Conservation (phyloP, 1,139 yeast species). For the Chernovozyma sophiae-reginae region DNA sequence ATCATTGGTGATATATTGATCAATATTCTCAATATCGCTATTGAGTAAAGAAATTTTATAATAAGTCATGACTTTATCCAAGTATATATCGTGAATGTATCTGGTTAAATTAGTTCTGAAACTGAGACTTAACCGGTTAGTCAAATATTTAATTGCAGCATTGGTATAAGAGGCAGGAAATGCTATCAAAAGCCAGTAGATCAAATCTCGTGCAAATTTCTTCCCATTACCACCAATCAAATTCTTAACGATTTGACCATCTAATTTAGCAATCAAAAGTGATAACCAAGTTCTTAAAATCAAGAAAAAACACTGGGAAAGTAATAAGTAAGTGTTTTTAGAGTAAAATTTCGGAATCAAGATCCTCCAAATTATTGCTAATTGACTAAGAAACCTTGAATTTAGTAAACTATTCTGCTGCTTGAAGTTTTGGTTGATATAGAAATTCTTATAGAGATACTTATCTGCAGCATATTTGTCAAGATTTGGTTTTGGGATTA, state of each 20-base stretch:
- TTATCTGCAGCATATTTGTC: conserved; percentile 69
- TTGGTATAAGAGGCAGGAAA: conserved; percentile 93
- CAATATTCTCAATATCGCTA: conserved; percentile 43
- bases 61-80: conserved; percentile 77
- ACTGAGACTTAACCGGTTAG: conserved; percentile 72
- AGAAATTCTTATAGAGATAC: conserved; percentile 53
- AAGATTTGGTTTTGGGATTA: conserved; percentile 54
- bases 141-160: conserved; percentile 81
- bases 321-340: conserved; percentile 62
- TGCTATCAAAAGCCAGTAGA: conserved; percentile 85
- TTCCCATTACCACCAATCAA: conserved; percentile 79
- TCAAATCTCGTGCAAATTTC: conserved; percentile 71
- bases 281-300: conserved; percentile 85
- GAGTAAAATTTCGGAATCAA: conserved; percentile 71
- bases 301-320: conserved; percentile 72
- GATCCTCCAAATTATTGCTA: conserved; percentile 75
- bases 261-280: conserved; percentile 78
- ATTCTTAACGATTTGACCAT: conserved; percentile 89
- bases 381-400: conserved; percentile 68
- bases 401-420: conserved; percentile 43
- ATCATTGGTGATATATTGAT: conserved; percentile 84
- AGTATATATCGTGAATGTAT: conserved; percentile 84
- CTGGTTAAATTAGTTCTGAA: conserved; percentile 83
- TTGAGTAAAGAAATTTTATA: conserved; percentile 63
- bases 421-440: conserved; percentile 33